Evolutionary conservation across 2,329 filamentous ascomycete species (phyloP), one percentile per base, ranked within the genome.

Genomic region (Penicillium sp.): DNA sequence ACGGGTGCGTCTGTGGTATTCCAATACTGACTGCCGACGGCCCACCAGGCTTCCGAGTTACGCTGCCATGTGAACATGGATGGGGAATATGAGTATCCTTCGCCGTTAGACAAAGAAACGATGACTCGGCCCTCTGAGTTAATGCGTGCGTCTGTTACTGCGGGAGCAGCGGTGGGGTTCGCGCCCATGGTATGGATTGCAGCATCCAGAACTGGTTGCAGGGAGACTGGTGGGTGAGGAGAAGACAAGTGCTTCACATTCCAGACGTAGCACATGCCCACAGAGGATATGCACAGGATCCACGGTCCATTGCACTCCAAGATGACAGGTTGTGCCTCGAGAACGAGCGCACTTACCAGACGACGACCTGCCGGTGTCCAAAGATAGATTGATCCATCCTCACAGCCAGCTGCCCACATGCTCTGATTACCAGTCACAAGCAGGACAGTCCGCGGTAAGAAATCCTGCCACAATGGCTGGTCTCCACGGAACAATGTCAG

Each of bases 11-110:
- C 94, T 53, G 92, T 96, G 0, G 92, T 96, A 75, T 99, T 97
- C 96, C 94, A 99, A 74, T 99, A 99, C 72, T 99, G 94, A 66
- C 91, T 96, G 19, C 93, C 93, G 0, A 97, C 92, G 0, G 93
- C 93, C 92, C 94, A 99, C 94, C 94, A 99, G 2, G 91, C 85
- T 72, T 99, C 96, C 2, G 92, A 96, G n/a, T 99, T 81, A 10
- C 93, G 87, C 75, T 97, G 93, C 94, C 94, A 99, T 8, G 87
- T 85, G 74, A 87, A 93, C 88, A 99, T 90, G 19, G 83, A 82
- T 0, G 89, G 85, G 1, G 90, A 90, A 75, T 99, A 99, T 53
- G 88, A 88, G 75, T 92, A 99, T 1, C 94, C 94, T 67, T 99
- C 93, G 21, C 94, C 94, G 67, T 97, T 97, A 25, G 89, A 94